phyloP scores from a whole-genome alignment of 2,329 filamentous ascomycete species.

The Alternaria conjuncta region DNA sequence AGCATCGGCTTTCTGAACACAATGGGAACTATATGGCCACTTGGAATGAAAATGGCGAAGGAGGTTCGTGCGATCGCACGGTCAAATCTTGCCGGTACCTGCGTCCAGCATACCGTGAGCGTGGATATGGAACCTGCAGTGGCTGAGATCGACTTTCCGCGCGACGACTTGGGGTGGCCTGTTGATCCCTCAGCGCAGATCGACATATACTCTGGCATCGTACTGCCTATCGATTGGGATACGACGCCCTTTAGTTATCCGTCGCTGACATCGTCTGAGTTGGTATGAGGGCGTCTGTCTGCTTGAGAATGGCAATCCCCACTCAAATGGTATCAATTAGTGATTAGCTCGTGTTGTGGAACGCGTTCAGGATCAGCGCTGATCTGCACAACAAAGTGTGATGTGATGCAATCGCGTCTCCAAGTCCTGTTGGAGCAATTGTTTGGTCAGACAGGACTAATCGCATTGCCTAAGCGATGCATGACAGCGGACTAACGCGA shows the following conservation, averaged over 20 bases:
- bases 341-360: neutral
- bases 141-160: slow-evolving; percentile 33
- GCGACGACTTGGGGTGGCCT: slow-evolving; percentile 40
- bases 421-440: neutral
- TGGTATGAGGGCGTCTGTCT: slow-evolving; percentile 2
- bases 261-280: slow-evolving; percentile 16
- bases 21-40: slow-evolving; percentile 72
- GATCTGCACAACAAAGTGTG: slow-evolving; percentile 1
- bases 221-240: slow-evolving; percentile 31
- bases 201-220: slow-evolving; percentile 43
- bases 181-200: slow-evolving; percentile 36
- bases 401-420: neutral
- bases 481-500: slow-evolving; percentile 3
- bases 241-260: slow-evolving; percentile 16
- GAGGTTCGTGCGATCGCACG: slow-evolving; percentile 78
- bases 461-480: slow-evolving; percentile 10
- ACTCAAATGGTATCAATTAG: neutral
- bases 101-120: slow-evolving; percentile 13
- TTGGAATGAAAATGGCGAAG: slow-evolving; percentile 70
- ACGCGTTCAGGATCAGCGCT: neutral
- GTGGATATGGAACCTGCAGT: slow-evolving; percentile 14
- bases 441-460: slow-evolving; percentile 9
- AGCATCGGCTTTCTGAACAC: slow-evolving; percentile 76
- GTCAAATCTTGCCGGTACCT: slow-evolving; percentile 59
- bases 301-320: neutral